Percentiles rank a stretch among this genome's conserved stretches.
Evolutionary conservation across 2,329 filamentous ascomycete species (phyloP).

Genomic region (Microdochium nivale): DNA sequence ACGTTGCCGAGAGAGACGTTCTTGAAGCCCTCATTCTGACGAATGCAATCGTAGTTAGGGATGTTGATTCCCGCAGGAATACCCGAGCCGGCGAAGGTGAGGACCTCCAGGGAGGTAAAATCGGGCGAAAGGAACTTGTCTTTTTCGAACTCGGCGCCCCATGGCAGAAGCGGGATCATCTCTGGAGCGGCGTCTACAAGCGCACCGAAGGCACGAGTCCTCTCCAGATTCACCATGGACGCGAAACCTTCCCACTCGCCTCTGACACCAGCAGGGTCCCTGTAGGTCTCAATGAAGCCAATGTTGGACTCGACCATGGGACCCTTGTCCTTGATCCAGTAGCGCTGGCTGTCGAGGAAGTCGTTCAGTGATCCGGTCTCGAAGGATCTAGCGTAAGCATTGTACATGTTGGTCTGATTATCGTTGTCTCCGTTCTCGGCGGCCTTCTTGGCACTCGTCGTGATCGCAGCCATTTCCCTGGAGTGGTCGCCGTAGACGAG

Average conservation of each 20-base stretch:
- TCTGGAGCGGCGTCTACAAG: conserved; percentile 73
- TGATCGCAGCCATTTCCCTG: conserved; percentile 61
- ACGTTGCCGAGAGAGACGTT: conserved; percentile 93
- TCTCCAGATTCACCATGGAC: conserved; percentile 78
- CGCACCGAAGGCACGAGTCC: conserved; percentile 78
- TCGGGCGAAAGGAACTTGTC: conserved; percentile 92
- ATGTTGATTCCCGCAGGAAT: conserved; percentile 61
- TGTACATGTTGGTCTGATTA: conserved; percentile 48
- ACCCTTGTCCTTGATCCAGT: conserved; percentile 77
- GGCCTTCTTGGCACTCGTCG: conserved; percentile 59
- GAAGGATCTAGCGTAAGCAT: conserved; percentile 67
- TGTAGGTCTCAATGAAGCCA: conserved; percentile 79
- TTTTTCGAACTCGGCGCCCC: conserved; percentile 85
- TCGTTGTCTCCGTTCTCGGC: conserved; percentile 64
- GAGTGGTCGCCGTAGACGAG: conserved; percentile 69
- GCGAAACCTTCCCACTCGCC: conserved; percentile 85
- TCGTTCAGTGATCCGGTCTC: conserved; percentile 63
- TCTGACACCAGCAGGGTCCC: conserved; percentile 71
- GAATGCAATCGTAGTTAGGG: conserved; percentile 67
- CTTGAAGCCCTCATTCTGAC: conserved; percentile 82
- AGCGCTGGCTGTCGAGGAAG: conserved; percentile 72
- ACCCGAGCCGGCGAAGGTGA: conserved; percentile 67
- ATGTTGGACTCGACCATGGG: conserved; percentile 74
- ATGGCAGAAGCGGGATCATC: conserved; percentile 85
- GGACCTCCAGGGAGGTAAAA: conserved; percentile 88